A percentile compares a stretch with the other conserved stretches of the same genome.
Conservation (phyloP, 2,329 filamentous ascomycete species). For the Monosporascus sp. region DNA sequence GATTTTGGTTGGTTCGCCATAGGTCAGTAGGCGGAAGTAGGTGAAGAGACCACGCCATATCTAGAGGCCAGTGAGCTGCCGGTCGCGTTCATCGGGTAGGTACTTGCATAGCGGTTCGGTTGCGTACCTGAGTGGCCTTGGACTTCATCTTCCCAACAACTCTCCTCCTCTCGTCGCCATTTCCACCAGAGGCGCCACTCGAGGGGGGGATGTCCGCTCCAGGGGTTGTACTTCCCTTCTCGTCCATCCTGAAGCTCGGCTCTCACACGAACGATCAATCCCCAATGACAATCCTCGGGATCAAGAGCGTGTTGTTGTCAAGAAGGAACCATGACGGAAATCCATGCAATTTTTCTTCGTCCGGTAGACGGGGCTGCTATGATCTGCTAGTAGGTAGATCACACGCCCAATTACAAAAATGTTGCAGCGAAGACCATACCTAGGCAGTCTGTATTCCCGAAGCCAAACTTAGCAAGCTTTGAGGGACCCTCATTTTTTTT, state of each 20-base stretch:
- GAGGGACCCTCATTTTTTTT: not conserved
- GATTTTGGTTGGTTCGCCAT: constrained; percentile 38
- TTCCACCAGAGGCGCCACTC: not conserved
- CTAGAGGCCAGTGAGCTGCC: constrained; percentile 6
- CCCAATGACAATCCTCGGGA: not conserved
- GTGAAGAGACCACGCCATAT: constrained; percentile 23
- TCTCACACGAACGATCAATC: not conserved
- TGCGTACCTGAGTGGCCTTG: not conserved
- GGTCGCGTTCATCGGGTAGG: not conserved
- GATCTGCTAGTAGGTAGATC: not conserved
- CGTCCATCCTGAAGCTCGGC: not conserved
- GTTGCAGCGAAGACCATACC: not conserved
- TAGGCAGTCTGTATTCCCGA: not conserved
- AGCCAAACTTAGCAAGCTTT: not conserved
- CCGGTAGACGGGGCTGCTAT: not conserved
- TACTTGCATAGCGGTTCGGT: not conserved
- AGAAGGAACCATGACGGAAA: not conserved
- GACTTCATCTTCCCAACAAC: not conserved
- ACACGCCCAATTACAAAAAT: not conserved
- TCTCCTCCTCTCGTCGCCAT: not conserved
- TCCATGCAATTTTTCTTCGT: not conserved
- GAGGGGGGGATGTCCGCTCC: not conserved
- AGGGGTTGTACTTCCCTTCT: not conserved
- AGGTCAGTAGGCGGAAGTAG: constrained; percentile 42
- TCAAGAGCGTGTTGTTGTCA: not conserved